Conservation (phyloP, 257 asterid species). For the Solanum chiquidenum region DNA sequence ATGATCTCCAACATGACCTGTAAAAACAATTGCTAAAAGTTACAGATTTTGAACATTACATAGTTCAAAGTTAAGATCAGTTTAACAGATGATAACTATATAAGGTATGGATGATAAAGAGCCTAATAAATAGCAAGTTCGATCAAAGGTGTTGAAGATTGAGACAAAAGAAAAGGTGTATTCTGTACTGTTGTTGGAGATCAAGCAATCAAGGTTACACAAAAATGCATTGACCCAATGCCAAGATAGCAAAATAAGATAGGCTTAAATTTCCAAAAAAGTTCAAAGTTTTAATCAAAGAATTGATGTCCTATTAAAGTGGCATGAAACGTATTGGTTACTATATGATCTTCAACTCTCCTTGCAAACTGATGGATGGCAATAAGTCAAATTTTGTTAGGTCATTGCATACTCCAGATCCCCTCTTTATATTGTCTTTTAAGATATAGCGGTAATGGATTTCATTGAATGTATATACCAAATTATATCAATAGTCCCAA, state of each 20-base stretch:
- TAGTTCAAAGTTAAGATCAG: not conserved
- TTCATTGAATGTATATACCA: not conserved
- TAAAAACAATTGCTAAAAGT: constrained; percentile 4
- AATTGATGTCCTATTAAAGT: not conserved
- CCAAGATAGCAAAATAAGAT: not conserved
- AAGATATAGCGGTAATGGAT: not conserved
- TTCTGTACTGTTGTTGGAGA: not conserved
- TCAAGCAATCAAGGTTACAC: not conserved
- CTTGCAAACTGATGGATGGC: not conserved
- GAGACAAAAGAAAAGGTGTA: not conserved
- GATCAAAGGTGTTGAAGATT: not conserved
- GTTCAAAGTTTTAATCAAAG: not conserved
- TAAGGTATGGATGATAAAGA: not conserved
- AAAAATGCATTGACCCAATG: not conserved
- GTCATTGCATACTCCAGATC: not conserved
- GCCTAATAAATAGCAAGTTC: not conserved
- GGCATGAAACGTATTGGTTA: not conserved
- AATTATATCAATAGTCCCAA: not conserved
- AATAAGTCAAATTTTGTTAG: not conserved
- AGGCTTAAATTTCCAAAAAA: not conserved
- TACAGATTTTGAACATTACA: not conserved
- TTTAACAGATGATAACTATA: not conserved
- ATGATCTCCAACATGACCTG: constrained; percentile 96
- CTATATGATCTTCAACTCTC: not conserved
- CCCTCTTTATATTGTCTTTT: not conserved